Conservation (phyloP, 805 yeast species). For the Wickerhamiella bombiphila region DNA sequence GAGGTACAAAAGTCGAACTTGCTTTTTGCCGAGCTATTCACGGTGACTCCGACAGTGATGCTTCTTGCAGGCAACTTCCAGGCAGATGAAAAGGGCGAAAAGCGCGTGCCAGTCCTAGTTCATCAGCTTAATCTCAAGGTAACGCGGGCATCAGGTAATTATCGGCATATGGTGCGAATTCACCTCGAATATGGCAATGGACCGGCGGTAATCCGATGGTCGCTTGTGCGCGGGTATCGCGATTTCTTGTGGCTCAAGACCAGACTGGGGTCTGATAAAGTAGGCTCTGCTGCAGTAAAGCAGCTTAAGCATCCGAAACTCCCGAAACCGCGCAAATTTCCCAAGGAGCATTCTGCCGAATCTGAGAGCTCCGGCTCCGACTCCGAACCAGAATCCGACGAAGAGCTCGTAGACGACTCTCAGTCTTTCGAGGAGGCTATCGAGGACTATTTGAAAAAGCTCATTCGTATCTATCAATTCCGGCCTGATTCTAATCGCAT, state of each 20-base stretch:
- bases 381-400: conserved; percentile 2
- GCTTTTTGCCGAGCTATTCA: conserved; percentile 34
- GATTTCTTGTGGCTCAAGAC: conserved; percentile 64
- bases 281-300: conserved; percentile 5
- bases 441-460: conserved; percentile 50
- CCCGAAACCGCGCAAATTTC: conserved; percentile 22
- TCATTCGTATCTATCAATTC: conserved; percentile 46
- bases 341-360: not conserved
- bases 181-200: conserved; percentile 87
- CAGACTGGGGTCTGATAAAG: conserved; percentile 26
- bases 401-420: conserved; percentile 3
- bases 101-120: conserved; percentile 70
- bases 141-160: conserved; percentile 27
- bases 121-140: conserved; percentile 58
- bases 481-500: conserved; percentile 71
- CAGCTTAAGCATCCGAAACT: conserved; percentile 29
- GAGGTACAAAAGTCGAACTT: conserved; percentile 14
- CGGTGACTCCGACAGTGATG: conserved; percentile 55
- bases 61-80: conserved; percentile 60
- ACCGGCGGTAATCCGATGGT: conserved; percentile 63
- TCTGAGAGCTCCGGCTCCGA: conserved; percentile 1
- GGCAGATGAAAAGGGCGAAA: conserved; percentile 43
- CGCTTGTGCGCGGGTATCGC: conserved; percentile 52
- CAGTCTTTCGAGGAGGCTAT: conserved; percentile 24
- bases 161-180: conserved; percentile 36